Evolutionary conservation across 139 green algal species (phyloP).

Genomic region (Coelastrella sp.): DNA sequence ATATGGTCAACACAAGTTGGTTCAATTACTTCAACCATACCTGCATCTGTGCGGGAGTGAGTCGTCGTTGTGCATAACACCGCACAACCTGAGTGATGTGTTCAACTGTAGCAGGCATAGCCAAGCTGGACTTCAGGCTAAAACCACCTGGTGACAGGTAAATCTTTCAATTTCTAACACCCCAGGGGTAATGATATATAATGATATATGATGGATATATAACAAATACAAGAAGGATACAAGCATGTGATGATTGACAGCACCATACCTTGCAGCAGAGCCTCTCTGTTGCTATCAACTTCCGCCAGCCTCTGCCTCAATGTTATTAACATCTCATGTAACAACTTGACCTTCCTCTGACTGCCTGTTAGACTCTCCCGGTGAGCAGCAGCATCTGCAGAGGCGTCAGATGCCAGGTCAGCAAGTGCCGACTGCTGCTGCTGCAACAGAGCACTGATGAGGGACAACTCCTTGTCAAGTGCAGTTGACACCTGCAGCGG

Average conservation of each 20-base stretch:
- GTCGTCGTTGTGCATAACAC: too few relatives aligned
- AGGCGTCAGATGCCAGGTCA: neutral
- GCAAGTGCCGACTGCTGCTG: neutral
- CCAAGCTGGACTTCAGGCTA: too few relatives aligned
- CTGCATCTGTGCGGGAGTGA: too few relatives aligned
- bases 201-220: too few relatives aligned
- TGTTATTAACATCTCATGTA: constrained; percentile 51
- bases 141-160: too few relatives aligned
- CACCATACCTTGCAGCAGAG: neutral
- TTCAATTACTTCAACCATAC: too few relatives aligned
- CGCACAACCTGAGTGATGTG: too few relatives aligned
- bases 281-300: neutral
- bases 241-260: neutral
- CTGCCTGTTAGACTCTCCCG: neutral
- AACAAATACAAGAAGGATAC: neutral
- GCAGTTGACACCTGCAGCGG: neutral
- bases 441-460: neutral
- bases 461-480: neutral
- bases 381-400: constrained; percentile 6
- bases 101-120: too few relatives aligned
- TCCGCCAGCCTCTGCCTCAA: constrained; percentile 40
- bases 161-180: too few relatives aligned
- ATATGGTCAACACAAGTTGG: too few relatives aligned
- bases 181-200: too few relatives aligned
- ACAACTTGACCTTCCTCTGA: constrained; percentile 47